Base-by-base conservation (phyloP, 495 filamentous ascomycete genomes). In the Melanomma pulvis-pyrius region DNA sequence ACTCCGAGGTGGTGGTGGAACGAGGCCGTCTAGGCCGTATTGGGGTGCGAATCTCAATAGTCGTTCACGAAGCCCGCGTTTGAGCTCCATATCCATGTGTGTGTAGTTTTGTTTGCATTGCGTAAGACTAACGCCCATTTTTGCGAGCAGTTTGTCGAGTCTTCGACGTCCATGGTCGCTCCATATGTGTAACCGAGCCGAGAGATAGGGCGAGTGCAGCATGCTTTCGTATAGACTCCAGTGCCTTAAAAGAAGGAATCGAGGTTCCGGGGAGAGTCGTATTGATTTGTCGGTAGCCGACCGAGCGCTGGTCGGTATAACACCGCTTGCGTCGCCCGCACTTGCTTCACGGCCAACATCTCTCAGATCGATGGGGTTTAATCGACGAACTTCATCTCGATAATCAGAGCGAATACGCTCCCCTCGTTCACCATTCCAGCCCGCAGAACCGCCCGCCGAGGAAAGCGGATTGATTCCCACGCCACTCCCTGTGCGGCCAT, bases 201-300 rank as follows among this genome's bases (percentile, higher is more conserved):
- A 92, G n/a, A 98, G 84, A 73, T 97, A 98, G 0, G 93, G 91
- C 1, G 92, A 97, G 74, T 98, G 94, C 25, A 98, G 82, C 94
- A 98, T 98, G 76, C 92, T 96, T 68, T 98, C 94, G 75, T 98
- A 97, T 3, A 98, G 81, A 54, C 91, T 94, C 94, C 94, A 98
- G 73, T 98, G 94, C 25, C 94, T 82, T 57, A 98, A 91, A 0
- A 98, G 85, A 26, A 98, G 85, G 69, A 98, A 97, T 57, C 89
- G 90, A 34, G 93, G 96, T 76, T 98, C 94, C 0, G 96, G 94
- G 0, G 92, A 96, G 29, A 98, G 77, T 19, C 92, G 89, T 69
- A 98, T 98, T 49, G 91, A 88, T 22, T 86, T 96, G 75, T 98
- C 94, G 50, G 91, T 92, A 17, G 96, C 92, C 62, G 88, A 92